phyloP scores from a whole-genome alignment of 495 filamentous ascomycete species.

The Neurospora pannonica region DNA sequence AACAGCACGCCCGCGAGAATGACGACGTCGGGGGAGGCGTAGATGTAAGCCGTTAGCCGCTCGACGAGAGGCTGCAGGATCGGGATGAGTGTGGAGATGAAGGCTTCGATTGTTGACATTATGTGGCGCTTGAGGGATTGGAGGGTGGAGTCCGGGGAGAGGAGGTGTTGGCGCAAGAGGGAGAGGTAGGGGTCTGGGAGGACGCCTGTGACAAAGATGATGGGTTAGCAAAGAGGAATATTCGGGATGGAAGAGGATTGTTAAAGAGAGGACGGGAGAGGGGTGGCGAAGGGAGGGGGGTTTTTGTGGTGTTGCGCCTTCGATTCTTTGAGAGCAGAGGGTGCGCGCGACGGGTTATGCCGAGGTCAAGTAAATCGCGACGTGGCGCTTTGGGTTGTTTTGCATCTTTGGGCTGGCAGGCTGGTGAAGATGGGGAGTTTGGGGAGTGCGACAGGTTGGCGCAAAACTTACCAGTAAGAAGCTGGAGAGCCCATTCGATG shows the following conservation, averaged over 20 bases:
- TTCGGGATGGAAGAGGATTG: not conserved
- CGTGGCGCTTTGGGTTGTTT: not conserved
- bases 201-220: slow-evolving; percentile 20
- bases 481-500: not conserved
- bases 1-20: slow-evolving; percentile 45
- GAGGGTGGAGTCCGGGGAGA: slow-evolving; percentile 24
- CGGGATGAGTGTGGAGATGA: slow-evolving; percentile 22
- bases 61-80: slow-evolving; percentile 41
- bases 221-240: no score
- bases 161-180: slow-evolving; percentile 28
- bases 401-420: not conserved
- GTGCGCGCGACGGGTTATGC: not conserved
- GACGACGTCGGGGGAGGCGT: slow-evolving; percentile 48
- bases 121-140: slow-evolving; percentile 22
- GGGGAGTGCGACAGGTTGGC: not conserved
- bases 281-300: not conserved
- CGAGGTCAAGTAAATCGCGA: not conserved
- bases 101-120: slow-evolving; percentile 22
- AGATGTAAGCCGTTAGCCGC: slow-evolving; percentile 26
- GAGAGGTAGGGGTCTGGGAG: slow-evolving; percentile 29
- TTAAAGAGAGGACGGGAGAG: not conserved
- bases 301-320: not conserved
- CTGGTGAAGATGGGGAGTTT: not conserved
- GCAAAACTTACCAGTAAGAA: not conserved
- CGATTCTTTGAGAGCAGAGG: not conserved